Evolutionary conservation across 306 rosid genomes (phyloP), one percentile per base, ranked within the genome.

Genomic region (Glycyrrhiza uralensis): DNA sequence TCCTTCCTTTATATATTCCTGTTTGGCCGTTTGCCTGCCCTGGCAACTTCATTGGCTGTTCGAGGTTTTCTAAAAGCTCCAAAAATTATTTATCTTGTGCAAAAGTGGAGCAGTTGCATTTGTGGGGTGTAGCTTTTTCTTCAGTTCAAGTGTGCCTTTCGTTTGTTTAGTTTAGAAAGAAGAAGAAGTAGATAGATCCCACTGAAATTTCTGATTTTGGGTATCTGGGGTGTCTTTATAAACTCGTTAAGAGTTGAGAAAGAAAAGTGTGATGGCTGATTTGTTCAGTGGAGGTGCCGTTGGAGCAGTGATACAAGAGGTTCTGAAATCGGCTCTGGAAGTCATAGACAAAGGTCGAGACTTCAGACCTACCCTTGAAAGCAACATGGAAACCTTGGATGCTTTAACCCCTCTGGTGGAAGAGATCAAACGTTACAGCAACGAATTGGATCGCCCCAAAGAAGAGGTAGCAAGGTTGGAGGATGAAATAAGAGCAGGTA

Each of bases 291-390:
- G 58, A 3, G 84, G 62, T 15, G 62, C 19, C 0, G 68, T 42
- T 14, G 84, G 80, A 51, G 72, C 74, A 4, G 32, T 0, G 0
- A 2, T 55, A 0, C 74, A 60, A 50, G 58, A 33, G 13, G 0
- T 3, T 17, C 49, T 75, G 13, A 23, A 13, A 51, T 0, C 0
- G 0, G 74, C 63, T 60, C 7, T 78, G 2, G 13, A 42, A 9
- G 7, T 12, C 24, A 29, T 78, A 45, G 54, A 71, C 22, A 71
- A 55, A 35, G 84, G 32, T 52, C 28, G 5, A 18, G 32, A 62
- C 0, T 80, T 75, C 41, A 39, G 3, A 10, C 12, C 74, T 0
- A 35, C 55, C 4, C 51, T 75, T 0, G 51, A 35, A 19, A 35
- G 3, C 1, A 62, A 1, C 56, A 69, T 3, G 9, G 64, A 69